Evolutionary conservation across 1,139 yeast genomes (phyloP).

Genomic region (Diutina pseudorugosa): DNA sequence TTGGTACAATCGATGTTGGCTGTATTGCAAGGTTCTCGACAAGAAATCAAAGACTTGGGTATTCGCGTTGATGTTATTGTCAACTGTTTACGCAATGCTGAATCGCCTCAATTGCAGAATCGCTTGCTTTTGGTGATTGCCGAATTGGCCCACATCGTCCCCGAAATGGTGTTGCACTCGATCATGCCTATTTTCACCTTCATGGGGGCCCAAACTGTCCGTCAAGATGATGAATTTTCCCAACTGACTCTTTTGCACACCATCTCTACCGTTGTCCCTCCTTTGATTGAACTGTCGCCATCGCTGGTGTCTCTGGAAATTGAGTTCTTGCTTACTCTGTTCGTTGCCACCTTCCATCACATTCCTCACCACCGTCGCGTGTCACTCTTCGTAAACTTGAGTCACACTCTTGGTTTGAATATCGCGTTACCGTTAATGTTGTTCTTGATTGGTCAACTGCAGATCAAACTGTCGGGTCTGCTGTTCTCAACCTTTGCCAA

Average conservation of each 20-base stretch:
- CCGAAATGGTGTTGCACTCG: slow-evolving; percentile 86
- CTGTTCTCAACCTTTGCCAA: slow-evolving; percentile 54
- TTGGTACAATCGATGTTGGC: slow-evolving; percentile 78
- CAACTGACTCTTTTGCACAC: slow-evolving; percentile 90
- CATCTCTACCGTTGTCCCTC: slow-evolving; percentile 82
- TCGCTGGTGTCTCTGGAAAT: slow-evolving; percentile 46
- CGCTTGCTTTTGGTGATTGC: slow-evolving; percentile 75
- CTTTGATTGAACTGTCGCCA: slow-evolving; percentile 55
- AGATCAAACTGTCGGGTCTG: background rate
- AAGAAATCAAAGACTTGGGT: slow-evolving; percentile 33
- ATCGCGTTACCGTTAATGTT: slow-evolving; percentile 60
- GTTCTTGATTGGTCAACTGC: slow-evolving; percentile 68
- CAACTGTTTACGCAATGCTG: slow-evolving; percentile 77
- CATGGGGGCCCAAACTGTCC: slow-evolving; percentile 96
- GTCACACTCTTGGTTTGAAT: slow-evolving; percentile 62
- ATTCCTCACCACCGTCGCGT: slow-evolving; percentile 96
- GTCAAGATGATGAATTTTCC: slow-evolving; percentile 94
- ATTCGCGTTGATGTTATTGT: slow-evolving; percentile 86
- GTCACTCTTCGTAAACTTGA: slow-evolving; percentile 65
- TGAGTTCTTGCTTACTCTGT: slow-evolving; percentile 77
- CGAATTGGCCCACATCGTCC: slow-evolving; percentile 75
- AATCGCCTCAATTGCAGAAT: slow-evolving; percentile 92
- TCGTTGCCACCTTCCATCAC: slow-evolving; percentile 87
- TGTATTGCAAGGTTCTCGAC: slow-evolving; percentile 25
- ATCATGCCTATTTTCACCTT: slow-evolving; percentile 98